A percentile compares a stretch with the other conserved stretches of the same genome.
Conservation (phyloP, 2,329 filamentous ascomycete genomes). For the Berkeleyomyces rouxiae region DNA sequence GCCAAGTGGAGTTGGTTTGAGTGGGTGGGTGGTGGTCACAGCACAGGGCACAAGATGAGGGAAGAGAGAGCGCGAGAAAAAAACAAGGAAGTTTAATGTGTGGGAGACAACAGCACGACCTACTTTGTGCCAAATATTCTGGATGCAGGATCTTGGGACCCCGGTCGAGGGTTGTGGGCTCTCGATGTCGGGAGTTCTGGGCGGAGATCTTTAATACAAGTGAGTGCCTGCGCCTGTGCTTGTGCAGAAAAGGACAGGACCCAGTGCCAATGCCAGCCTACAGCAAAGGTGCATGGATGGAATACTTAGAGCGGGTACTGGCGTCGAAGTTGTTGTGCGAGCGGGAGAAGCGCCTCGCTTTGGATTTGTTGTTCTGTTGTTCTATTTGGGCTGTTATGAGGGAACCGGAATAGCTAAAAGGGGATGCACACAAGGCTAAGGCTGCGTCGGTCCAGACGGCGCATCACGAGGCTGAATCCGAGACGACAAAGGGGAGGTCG, state of each 20-base stretch:
- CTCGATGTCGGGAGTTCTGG: neutral
- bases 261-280: neutral
- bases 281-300: neutral
- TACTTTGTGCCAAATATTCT: neutral
- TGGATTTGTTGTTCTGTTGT: neutral
- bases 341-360: neutral
- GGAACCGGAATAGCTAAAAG: no score
- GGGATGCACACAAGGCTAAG: no score
- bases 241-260: neutral
- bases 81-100: neutral
- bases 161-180: neutral
- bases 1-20: slow-evolving; percentile 1
- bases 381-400: no score
- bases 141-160: neutral
- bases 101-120: neutral
- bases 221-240: no score
- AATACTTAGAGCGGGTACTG: no score
- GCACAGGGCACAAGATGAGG: neutral
- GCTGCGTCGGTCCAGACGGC: no score
- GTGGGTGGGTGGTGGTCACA: slow-evolving; percentile 1
- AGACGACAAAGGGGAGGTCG: no score
- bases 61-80: neutral
- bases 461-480: no score
- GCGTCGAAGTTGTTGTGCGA: no score
- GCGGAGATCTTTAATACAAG: neutral